Percentiles rank a stretch among this genome's conserved stretches.
These are phyloP conservation scores for Groenewaldozyma tartarivorans DNA, from an alignment of 805 yeast genomes.

Conservation along the genomic window DNA sequence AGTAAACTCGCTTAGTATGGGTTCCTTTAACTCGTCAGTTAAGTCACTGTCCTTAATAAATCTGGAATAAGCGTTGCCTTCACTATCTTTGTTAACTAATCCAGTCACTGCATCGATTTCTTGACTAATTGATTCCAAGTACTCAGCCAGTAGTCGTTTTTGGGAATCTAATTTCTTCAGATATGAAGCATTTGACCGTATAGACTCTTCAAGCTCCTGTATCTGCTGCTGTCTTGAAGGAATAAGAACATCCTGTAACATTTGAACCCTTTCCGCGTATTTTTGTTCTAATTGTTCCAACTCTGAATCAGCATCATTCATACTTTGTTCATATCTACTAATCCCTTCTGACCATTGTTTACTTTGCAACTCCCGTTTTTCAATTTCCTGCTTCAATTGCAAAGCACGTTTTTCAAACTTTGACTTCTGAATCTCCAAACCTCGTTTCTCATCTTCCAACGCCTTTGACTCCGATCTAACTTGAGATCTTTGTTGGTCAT, in stretches of 20 bases:
- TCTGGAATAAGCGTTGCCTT: no score
- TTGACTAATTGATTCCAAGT: conserved; percentile 7
- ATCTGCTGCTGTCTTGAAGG: conserved; percentile 12
- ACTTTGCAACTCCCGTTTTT: conserved; percentile 6
- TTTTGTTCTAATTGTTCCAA: conserved; percentile 7
- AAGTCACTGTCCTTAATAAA: conserved; percentile 10
- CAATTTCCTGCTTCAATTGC: conserved; percentile 15
- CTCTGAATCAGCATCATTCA: conserved; percentile 10
- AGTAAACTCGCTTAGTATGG: conserved; percentile 17
- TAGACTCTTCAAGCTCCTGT: conserved; percentile 13
- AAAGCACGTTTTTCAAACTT: conserved; percentile 21
- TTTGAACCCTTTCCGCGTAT: conserved; percentile 2
- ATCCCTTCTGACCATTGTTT: conserved; percentile 19
- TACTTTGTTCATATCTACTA: conserved; percentile 11
- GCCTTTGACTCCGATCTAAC: conserved; percentile 28
- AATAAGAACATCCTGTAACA: conserved; percentile 10
- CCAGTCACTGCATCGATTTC: conserved; percentile 15
- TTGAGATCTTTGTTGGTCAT: conserved; percentile 25
- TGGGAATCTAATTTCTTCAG: conserved; percentile 9
- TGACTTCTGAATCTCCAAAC: conserved; percentile 27
- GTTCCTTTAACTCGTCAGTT: conserved; percentile 13
- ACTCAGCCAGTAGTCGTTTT: conserved; percentile 5
- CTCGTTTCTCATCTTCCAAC: conserved; percentile 29
- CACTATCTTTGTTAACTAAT: conserved; percentile 8
- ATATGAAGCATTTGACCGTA: conserved; percentile 6